phyloP scores from a whole-genome alignment of 768 basidiomycete species.

The Austroboletus eburneus region DNA sequence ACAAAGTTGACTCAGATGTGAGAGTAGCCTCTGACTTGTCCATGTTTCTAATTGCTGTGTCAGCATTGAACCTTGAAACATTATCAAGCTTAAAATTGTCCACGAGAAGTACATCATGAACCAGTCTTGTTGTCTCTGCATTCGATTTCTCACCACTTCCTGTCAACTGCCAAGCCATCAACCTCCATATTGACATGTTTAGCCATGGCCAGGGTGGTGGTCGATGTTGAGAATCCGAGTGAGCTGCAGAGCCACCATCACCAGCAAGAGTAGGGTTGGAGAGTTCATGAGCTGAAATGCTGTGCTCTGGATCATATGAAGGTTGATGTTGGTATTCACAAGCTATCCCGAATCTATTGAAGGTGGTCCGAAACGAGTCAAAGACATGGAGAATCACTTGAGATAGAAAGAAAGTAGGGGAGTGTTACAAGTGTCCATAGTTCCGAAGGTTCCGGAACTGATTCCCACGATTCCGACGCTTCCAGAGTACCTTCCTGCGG shows the following conservation, averaged over 20 bases:
- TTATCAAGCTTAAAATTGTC: not conserved
- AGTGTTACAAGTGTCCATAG: too few species aligned
- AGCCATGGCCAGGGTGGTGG: conserved; percentile 9
- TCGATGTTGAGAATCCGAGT: too few species aligned
- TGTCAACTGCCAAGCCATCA: conserved; percentile 9
- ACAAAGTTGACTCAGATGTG: not conserved
- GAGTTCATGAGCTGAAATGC: conserved; percentile 7
- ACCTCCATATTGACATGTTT: conserved; percentile 10
- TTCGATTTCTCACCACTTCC: conserved; percentile 3
- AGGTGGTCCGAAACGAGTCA: not conserved
- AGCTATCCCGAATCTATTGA: not conserved
- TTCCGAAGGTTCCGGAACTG: too few species aligned
- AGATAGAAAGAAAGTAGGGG: too few species aligned
- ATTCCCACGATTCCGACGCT: too few species aligned
- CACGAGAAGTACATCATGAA: not conserved
- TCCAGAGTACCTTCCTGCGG: too few species aligned
- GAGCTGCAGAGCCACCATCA: too few species aligned
- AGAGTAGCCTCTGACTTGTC: not conserved
- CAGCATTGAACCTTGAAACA: not conserved
- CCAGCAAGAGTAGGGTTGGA: too few species aligned
- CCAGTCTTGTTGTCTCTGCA: not conserved
- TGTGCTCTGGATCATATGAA: not conserved
- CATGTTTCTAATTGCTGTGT: not conserved
- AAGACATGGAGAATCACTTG: not conserved
- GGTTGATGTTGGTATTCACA: not conserved